Evolutionary conservation across 78 protist genomes (phyloP).

Genomic region (Dictyostelium brefeldianum): DNA sequence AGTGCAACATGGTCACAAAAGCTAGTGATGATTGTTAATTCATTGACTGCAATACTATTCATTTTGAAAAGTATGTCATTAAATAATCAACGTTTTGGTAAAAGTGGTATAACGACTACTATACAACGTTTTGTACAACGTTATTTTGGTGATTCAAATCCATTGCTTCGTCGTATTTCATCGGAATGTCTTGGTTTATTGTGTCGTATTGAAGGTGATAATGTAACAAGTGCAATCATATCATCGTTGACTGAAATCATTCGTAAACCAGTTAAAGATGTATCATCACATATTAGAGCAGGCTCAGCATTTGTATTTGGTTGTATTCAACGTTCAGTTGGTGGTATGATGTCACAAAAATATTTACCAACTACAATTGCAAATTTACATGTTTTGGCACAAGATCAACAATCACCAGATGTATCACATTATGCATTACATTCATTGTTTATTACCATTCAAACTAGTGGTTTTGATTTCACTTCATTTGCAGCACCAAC

Average conservation of each 20-base stretch:
- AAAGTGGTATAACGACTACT: slow-evolving; percentile 23
- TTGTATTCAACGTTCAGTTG: slow-evolving; percentile 64
- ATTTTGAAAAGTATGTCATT: slow-evolving; percentile 34
- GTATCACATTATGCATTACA: slow-evolving; percentile 59
- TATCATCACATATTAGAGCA: slow-evolving; percentile 24
- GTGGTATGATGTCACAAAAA: slow-evolving; percentile 80
- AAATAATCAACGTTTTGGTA: slow-evolving; percentile 37
- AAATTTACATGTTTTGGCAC: slow-evolving; percentile 66
- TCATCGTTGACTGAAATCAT: slow-evolving; percentile 43
- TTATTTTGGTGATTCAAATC: slow-evolving; percentile 58
- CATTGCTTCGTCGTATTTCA: slow-evolving; percentile 45
- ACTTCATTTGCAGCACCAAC: slow-evolving; percentile 68
- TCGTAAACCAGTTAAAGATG: slow-evolving; percentile 44
- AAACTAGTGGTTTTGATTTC: slow-evolving; percentile 55
- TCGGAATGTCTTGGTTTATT: slow-evolving; percentile 57
- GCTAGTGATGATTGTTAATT: slow-evolving; percentile 38
- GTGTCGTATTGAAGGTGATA: slow-evolving; percentile 71
- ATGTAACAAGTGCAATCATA: slow-evolving; percentile 34
- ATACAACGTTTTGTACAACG: slow-evolving; percentile 50
- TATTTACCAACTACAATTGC: slow-evolving; percentile 62
- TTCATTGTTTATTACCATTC: slow-evolving; percentile 52
- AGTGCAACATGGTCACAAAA: background rate
- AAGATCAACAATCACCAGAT: slow-evolving; percentile 36
- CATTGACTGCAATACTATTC: slow-evolving; percentile 22
- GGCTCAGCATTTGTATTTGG: slow-evolving; percentile 66